Evolutionary conservation across 2,329 filamentous ascomycete genomes (phyloP).

Genomic region (Periconia sp.): DNA sequence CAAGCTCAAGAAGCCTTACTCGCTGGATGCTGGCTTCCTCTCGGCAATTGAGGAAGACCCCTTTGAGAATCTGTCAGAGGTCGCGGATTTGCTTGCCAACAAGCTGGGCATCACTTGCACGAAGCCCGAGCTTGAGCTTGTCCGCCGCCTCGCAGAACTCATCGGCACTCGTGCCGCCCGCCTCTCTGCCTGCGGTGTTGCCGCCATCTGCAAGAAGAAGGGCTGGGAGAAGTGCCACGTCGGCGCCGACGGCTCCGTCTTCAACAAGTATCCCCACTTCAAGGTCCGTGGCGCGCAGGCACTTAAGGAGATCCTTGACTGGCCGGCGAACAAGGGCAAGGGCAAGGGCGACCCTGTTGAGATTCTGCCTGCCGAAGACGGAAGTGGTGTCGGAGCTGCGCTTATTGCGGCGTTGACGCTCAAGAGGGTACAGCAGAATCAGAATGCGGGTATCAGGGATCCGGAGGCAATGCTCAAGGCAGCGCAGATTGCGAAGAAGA

Average conservation of each 20-base stretch:
- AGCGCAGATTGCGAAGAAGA: conserved; percentile 11
- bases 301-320: conserved; percentile 93
- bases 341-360: conserved; percentile 74
- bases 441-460: conserved; percentile 64
- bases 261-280: conserved; percentile 99
- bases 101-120: conserved; percentile 75
- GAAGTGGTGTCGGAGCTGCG: conserved; percentile 94
- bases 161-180: conserved; percentile 95
- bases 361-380: conserved; percentile 90
- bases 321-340: conserved; percentile 77
- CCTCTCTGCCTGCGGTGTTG: conserved; percentile 91
- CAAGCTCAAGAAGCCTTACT: conserved; percentile 83
- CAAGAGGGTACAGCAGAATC: conserved; percentile 66
- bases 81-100: conserved; percentile 77
- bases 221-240: conserved; percentile 86
- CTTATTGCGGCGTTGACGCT: conserved; percentile 80
- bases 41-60: conserved; percentile 94
- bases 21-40: conserved; percentile 90
- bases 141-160: conserved; percentile 86
- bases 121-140: conserved; percentile 83
- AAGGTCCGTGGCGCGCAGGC: conserved; percentile 89
- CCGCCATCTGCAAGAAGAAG: conserved; percentile 98
- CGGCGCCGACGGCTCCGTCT: conserved; percentile 94
- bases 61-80: conserved; percentile 93
- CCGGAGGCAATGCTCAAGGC: conserved; percentile 50